These are phyloP conservation scores for Annona squamosa DNA, from an alignment of 164 flowering plant genomes.

Conservation along the genomic window DNA sequence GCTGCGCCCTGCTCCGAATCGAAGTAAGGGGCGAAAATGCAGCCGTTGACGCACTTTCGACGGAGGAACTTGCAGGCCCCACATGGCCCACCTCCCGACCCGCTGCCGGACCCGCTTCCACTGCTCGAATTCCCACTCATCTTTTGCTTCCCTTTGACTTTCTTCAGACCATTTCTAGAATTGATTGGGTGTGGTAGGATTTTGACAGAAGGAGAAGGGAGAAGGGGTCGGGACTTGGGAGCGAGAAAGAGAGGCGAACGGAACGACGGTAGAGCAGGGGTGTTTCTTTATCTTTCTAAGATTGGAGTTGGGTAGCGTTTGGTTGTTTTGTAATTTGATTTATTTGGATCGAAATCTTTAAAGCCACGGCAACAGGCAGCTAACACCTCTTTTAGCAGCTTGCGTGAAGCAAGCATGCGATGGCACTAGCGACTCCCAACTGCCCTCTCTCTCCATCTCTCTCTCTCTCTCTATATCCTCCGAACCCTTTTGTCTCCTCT, in stretches of 20 bases:
- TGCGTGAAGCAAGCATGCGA: slow-evolving; percentile 99
- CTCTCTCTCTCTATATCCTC: slow-evolving; percentile 4
- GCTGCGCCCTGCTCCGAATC: slow-evolving; percentile 93
- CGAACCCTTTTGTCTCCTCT: background rate
- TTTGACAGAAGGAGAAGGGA: background rate
- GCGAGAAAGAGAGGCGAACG: background rate
- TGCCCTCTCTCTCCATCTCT: slow-evolving; percentile 12
- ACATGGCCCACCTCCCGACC: slow-evolving; percentile 69
- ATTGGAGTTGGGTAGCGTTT: slow-evolving; percentile 1
- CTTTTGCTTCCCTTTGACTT: slow-evolving; percentile 1
- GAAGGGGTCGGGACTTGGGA: background rate
- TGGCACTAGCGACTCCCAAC: slow-evolving; percentile 26
- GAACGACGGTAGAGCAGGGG: background rate
- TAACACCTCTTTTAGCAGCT: slow-evolving; percentile 47
- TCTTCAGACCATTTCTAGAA: background rate
- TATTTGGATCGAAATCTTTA: slow-evolving; percentile 36
- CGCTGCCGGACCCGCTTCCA: slow-evolving; percentile 25
- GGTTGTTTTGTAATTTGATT: slow-evolving; percentile 1
- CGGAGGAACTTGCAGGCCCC: slow-evolving; percentile 95
- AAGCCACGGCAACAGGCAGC: slow-evolving; percentile 64
- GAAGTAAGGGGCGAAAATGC: slow-evolving; percentile 90
- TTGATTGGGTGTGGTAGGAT: background rate
- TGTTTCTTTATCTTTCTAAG: background rate
- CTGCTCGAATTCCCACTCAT: slow-evolving; percentile 40
- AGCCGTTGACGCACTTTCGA: slow-evolving; percentile 79